Evolutionary conservation across 306 rosid genomes (phyloP), one percentile per base, ranked within the genome.

Genomic region (Mimosa pudica): DNA sequence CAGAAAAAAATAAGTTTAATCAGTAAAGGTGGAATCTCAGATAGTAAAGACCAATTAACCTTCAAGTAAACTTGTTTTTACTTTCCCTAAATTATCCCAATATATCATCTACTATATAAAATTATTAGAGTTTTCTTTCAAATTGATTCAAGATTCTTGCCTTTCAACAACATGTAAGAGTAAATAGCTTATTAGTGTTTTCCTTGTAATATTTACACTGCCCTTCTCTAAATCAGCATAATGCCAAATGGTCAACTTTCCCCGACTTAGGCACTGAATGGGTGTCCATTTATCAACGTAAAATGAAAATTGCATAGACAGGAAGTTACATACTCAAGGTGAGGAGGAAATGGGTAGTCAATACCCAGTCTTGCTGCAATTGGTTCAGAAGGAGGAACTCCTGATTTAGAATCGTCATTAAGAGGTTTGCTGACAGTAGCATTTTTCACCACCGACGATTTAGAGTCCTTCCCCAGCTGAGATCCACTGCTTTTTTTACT

Each of bases 291-390:
- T 18, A 64, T 62, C 35, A 72, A 72, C 71, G 48, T 82, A 72
- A 30, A 49, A 55, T 8, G 65, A 81, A 18, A 63, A 68, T 61
- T 60, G 24, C 55, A 81, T 76, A 78, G 70, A 79, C 77, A 78
- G 66, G 69, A 42, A 77, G 80, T 6, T 66, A 63, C 93, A 36
- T 89, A 95, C 98, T 89, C 97, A 55, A 95, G 93, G 74, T 91
- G 87, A 63, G 97, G 94, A 86, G 98, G 97, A 86, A 92, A 93
- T 75, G 94, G 92, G 84, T 92, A 95, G 84, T 95, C 95, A 55
- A 95, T 96, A 65, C 97, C 97, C 85, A 95, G 92, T 81, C 89
- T 85, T 16, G 90, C 87, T 61, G 97, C 96, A 84, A 95, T 87
- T 78, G 97, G 94, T 81, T 91, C 90, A 1, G 84, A 62, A 79